A percentile compares a stretch with the other conserved stretches of the same genome.
These are phyloP conservation scores for Batrachochytrium dendrobatidis DNA, from an alignment of 371 early-diverging fungal species.

Conservation along the genomic window DNA sequence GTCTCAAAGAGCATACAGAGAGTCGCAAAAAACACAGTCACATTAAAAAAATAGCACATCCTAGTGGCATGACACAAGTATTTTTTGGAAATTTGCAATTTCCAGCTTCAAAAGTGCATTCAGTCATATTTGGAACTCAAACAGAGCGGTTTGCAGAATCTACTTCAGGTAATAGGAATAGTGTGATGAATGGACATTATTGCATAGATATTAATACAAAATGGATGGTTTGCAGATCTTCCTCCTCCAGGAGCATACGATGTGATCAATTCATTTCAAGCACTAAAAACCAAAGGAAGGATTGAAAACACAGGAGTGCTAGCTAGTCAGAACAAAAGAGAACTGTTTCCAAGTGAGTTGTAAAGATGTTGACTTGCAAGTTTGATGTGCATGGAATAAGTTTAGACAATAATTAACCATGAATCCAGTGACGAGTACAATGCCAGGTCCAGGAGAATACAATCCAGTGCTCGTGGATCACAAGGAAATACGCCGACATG, in stretches of 20 bases:
- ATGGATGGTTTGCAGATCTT: constrained; percentile 15
- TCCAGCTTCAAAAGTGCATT: constrained; percentile 25
- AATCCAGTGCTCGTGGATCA: constrained; percentile 15
- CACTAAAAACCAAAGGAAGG: constrained; percentile 21
- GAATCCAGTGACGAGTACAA: constrained; percentile 18
- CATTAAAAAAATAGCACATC: neutral
- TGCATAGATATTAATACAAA: neutral
- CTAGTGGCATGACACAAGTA: constrained; percentile 11
- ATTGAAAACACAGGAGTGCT: constrained; percentile 23
- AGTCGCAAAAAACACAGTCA: neutral
- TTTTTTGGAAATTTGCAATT: constrained; percentile 9
- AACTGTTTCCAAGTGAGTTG: constrained; percentile 31
- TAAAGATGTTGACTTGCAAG: no score
- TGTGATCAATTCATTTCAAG: constrained; percentile 31
- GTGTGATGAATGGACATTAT: constrained; percentile 4
- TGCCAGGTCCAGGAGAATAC: constrained; percentile 41
- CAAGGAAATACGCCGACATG: constrained; percentile 11
- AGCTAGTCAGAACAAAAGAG: constrained; percentile 22
- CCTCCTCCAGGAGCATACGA: constrained; percentile 44
- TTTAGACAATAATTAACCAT: neutral
- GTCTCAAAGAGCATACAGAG: neutral
- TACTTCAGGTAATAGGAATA: neutral
- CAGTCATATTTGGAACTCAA: constrained; percentile 43
- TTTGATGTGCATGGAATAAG: neutral
- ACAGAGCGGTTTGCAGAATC: constrained; percentile 28